Evolutionary conservation across 2,329 filamentous ascomycete genomes (phyloP).

Genomic region (Colletotrichum simmondsii): DNA sequence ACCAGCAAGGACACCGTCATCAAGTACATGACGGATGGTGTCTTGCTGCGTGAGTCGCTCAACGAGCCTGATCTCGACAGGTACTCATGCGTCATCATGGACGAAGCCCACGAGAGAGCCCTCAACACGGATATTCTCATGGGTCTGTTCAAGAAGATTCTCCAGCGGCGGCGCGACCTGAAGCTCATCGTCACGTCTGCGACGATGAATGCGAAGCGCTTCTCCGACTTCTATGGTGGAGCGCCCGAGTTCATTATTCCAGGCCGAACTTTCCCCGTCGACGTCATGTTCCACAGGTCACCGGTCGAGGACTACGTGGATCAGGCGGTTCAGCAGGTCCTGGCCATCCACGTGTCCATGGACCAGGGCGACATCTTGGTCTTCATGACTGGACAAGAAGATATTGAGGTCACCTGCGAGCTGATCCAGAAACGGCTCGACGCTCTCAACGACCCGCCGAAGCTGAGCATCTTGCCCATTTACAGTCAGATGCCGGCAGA

Average conservation of each 20-base stretch:
- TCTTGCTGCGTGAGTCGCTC: conserved; percentile 90
- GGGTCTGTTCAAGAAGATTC: conserved; percentile 97
- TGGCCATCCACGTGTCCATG: conserved; percentile 96
- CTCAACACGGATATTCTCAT: conserved; percentile 97
- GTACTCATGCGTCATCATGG: conserved; percentile 99
- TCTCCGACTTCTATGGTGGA: conserved; percentile 94
- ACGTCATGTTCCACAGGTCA: conserved; percentile 93
- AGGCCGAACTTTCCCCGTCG: conserved; percentile 94
- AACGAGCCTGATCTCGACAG: conserved; percentile 93
- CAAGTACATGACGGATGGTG: conserved; percentile 99
- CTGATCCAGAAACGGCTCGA: conserved; percentile 88
- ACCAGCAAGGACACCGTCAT: conserved; percentile 95
- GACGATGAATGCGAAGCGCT: conserved; percentile 97
- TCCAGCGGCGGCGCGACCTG: conserved; percentile 87
- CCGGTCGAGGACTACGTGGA: conserved; percentile 99
- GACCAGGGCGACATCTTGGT: conserved; percentile 93
- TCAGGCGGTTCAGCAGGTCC: conserved; percentile 92
- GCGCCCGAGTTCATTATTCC: conserved; percentile 97
- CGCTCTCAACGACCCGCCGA: conserved; percentile 91
- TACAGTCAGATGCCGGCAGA: conserved; percentile 99
- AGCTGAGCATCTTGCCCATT: conserved; percentile 93
- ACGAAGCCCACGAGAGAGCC: conserved; percentile 96
- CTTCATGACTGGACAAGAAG: conserved; percentile 99
- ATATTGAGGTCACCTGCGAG: conserved; percentile 97
- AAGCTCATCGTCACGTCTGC: conserved; percentile 98